phyloP scores from a whole-genome alignment of 768 basidiomycete species.

The Basidioascus undulatus region DNA sequence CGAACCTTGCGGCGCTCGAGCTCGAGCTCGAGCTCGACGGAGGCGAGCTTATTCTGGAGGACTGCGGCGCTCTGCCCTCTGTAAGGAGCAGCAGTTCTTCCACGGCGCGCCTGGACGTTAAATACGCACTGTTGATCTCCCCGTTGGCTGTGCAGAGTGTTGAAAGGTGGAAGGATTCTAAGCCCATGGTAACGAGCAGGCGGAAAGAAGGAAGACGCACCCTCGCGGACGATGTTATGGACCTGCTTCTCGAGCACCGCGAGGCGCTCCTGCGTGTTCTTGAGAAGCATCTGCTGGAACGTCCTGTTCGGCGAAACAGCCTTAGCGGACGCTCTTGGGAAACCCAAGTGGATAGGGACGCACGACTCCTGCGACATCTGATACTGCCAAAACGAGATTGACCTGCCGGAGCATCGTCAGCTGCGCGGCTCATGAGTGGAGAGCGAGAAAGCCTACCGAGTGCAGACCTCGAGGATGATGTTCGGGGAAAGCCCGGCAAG shows the following conservation, averaged over 20 bases:
- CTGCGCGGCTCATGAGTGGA: conserved; percentile 4
- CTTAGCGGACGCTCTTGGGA: too few relatives aligned
- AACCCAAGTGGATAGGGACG: background rate
- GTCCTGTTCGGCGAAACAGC: too few relatives aligned
- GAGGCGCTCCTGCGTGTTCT: conserved; percentile 8
- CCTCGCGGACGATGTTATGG: conserved; percentile 5
- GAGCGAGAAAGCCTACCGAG: background rate
- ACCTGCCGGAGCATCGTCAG: background rate
- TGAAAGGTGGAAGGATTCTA: too few relatives aligned
- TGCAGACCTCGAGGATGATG: conserved; percentile 10
- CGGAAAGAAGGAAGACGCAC: too few relatives aligned
- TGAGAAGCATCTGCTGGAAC: conserved; percentile 8
- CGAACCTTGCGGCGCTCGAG: conserved; percentile 7
- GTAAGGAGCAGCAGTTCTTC: too few relatives aligned
- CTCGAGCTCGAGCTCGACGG: conserved; percentile 8
- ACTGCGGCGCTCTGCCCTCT: too few relatives aligned
- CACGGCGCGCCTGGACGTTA: too few relatives aligned
- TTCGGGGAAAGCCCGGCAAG: conserved; percentile 9
- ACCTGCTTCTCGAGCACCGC: conserved; percentile 8
- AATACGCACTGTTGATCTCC: too few relatives aligned
- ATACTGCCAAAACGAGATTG: background rate
- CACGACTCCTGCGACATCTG: background rate
- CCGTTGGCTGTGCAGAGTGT: too few relatives aligned
- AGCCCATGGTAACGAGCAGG: too few relatives aligned
- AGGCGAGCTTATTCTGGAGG: too few relatives aligned